Evolutionary conservation across 331 rosid species (phyloP), one percentile per base, ranked within the genome.

Genomic region (Pyracantha coccinea): DNA sequence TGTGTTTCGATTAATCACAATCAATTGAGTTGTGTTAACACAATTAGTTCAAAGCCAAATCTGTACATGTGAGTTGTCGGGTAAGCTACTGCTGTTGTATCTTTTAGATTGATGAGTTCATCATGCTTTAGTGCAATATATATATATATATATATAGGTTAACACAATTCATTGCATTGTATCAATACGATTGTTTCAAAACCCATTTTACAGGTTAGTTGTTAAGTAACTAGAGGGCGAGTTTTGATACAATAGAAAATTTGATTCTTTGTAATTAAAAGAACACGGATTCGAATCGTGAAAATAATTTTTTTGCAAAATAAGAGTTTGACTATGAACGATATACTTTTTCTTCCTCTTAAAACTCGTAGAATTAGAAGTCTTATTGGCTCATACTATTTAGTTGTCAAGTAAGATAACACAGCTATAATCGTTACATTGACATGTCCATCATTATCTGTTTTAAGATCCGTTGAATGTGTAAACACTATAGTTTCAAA

Each of bases 281-380:
- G 0, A 0, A 8, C 0, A 38, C 1, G 1, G 0, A 0, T 38
- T 38, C 0, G 0, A 38, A 2, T 9, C 0, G 0, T 2, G 0
- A 38, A 38, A 38, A 38, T 38, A 38, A 38, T 0, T 0, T 38
- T 0, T 38, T 38, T 38, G 0, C 0, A 2, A 2, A 38, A 1
- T 38, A 38, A 38, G 0, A 38, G 0, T 38, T 38, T 8, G 13
- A 0, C 0, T 9, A 0, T 38, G 1, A 38, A 38, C 0, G 1
- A 8, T 8, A 33, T 0, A 33, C 41, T 9, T 33, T 33, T 0
- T 33, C 2, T 33, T 0, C 3, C 11, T 8, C 2, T 33, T 8
- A 0, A 8, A 33, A 33, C 41, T 33, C 3, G 11, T 3, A 33
- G 3, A 8, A 35, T 0, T 35, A 38, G 0, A 8, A 35, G 0